phyloP scores from a whole-genome alignment of 176 grass and related monocot genomes.

The Rhynchospora pubera region DNA sequence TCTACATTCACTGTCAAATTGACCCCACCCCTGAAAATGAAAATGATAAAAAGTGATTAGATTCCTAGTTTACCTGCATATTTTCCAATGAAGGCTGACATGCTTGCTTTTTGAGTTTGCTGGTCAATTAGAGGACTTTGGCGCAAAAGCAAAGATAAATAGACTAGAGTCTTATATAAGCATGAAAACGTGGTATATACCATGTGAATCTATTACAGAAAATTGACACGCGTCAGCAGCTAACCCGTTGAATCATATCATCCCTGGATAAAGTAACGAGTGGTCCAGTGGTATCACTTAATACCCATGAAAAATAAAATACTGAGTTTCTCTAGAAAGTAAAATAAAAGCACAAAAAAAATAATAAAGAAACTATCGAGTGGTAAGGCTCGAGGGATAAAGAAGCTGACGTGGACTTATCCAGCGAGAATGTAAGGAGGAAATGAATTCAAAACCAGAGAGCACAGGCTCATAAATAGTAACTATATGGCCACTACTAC shows the following conservation, averaged over 20 bases:
- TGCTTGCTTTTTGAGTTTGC: conserved; percentile 29
- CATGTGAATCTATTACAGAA: neutral
- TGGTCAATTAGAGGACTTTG: conserved; percentile 21
- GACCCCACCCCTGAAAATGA: neutral
- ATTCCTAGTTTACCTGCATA: conserved; percentile 51
- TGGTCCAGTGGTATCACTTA: conserved; percentile 17
- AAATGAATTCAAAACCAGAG: conserved; percentile 1
- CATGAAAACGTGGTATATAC: conserved; percentile 6
- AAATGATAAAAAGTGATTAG: neutral
- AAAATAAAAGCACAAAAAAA: conserved; percentile 7
- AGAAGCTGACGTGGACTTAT: conserved; percentile 5
- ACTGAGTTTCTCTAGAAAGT: neutral
- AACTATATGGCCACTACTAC: neutral
- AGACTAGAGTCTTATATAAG: conserved; percentile 14
- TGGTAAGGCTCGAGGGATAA: neutral
- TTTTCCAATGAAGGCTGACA: conserved; percentile 95
- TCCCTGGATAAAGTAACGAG: conserved; percentile 18
- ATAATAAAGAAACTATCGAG: neutral
- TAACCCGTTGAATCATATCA: conserved; percentile 19
- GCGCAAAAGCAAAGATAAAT: conserved; percentile 27
- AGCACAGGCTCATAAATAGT: neutral
- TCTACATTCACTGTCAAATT: neutral
- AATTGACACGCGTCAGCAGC: conserved; percentile 4
- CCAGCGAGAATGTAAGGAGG: conserved; percentile 15
- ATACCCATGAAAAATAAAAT: conserved; percentile 15